Evolutionary conservation across 2,329 filamentous ascomycete genomes (phyloP).

Genomic region (Aspergillus quadrilineatus): DNA sequence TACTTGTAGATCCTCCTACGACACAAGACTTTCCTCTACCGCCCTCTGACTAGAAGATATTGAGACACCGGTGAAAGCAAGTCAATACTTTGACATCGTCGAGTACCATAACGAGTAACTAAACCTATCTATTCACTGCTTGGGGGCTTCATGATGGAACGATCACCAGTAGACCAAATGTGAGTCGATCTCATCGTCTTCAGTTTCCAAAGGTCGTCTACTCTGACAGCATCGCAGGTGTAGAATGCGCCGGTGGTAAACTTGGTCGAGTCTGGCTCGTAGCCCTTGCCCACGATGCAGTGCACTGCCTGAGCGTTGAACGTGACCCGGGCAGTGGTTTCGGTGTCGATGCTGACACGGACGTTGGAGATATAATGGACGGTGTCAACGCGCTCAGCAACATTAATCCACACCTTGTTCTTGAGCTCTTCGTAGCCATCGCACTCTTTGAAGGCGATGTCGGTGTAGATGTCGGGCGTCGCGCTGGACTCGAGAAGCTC

Average conservation of each 20-base stretch:
- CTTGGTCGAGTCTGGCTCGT: background rate
- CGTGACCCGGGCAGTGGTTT: background rate
- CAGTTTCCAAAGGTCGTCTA: background rate
- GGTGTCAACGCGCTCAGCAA: background rate
- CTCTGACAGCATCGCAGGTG: background rate
- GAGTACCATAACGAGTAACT: no score
- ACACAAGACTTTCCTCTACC: no score
- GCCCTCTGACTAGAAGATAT: no score
- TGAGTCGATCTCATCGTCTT: background rate
- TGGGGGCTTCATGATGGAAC: background rate
- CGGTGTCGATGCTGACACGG: background rate
- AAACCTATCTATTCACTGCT: background rate
- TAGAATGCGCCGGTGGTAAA: background rate
- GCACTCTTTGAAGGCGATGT: background rate
- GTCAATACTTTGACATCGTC: no score
- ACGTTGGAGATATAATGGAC: background rate
- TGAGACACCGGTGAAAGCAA: no score
- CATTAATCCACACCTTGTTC: background rate
- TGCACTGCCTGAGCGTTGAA: background rate
- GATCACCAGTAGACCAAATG: background rate
- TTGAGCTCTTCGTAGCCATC: background rate
- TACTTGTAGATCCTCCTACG: no score
- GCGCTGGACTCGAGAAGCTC: background rate
- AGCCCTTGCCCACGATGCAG: background rate
- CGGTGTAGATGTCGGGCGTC: background rate